These are phyloP conservation scores for Aspergillus ibericus DNA, from an alignment of 2,329 filamentous ascomycete genomes.

Conservation along the genomic window DNA sequence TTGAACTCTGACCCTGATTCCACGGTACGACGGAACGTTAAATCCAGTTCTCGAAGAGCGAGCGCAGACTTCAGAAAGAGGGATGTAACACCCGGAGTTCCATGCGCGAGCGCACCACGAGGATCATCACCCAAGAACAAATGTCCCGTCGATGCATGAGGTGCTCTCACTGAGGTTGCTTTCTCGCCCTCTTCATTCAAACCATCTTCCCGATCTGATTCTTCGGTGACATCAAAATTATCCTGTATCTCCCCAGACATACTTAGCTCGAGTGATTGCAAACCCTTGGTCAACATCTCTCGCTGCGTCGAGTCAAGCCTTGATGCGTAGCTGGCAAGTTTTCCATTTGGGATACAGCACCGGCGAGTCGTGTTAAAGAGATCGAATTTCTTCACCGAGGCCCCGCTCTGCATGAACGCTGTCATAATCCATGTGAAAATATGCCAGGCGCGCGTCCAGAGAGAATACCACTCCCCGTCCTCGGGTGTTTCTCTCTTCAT, in stretches of 20 bases:
- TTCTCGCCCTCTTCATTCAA: not conserved
- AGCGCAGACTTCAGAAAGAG: constrained; percentile 1
- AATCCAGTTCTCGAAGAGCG: constrained; percentile 1
- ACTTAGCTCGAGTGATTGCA: not conserved
- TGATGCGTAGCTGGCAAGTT: not conserved
- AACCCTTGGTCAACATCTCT: not conserved
- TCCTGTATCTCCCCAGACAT: not conserved
- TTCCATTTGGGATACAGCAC: constrained; percentile 6
- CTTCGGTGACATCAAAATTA: not conserved
- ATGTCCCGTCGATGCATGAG: not conserved
- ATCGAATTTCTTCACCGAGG: constrained; percentile 2
- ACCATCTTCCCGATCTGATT: too few relatives aligned
- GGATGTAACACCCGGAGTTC: not conserved
- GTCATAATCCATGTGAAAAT: constrained; percentile 4
- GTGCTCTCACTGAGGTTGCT: not conserved
- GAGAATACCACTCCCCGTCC: not conserved
- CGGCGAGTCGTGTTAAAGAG: not conserved
- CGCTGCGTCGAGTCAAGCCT: not conserved
- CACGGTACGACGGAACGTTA: not conserved
- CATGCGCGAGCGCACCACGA: not conserved
- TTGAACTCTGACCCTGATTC: not conserved
- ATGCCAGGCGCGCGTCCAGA: constrained; percentile 7
- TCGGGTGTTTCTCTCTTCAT: not conserved
- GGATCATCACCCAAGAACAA: too few relatives aligned
- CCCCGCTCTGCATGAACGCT: constrained; percentile 1